Evolutionary conservation across 2,329 filamentous ascomycete species (phyloP).

Genomic region (Aspergillus fijiensis): DNA sequence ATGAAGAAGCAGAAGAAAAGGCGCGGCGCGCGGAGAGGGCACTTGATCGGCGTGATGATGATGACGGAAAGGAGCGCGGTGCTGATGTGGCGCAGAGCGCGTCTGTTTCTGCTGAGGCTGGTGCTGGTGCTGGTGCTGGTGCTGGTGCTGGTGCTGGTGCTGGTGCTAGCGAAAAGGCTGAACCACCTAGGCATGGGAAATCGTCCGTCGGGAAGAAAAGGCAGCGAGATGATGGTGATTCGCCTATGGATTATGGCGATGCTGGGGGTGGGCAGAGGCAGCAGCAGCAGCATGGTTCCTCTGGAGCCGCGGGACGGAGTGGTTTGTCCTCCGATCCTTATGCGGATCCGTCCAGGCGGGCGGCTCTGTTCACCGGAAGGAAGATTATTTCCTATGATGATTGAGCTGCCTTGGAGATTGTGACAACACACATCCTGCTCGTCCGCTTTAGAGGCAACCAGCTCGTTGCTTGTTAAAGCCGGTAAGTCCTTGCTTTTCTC

Average conservation of each 20-base stretch:
- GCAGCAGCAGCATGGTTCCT: not conserved
- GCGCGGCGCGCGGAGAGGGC: not conserved
- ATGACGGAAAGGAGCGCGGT: not conserved
- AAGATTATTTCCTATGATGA: constrained; percentile 41
- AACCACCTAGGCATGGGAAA: not conserved
- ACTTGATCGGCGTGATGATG: not conserved
- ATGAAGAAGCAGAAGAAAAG: not conserved
- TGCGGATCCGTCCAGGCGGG: not conserved
- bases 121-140: not conserved
- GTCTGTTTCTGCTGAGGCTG: not conserved
- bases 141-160: not conserved
- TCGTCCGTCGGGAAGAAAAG: not conserved
- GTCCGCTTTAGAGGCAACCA: not conserved
- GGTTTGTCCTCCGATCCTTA: not conserved
- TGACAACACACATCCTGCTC: too few relatives aligned
- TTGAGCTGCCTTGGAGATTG: constrained; percentile 16
- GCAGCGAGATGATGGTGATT: constrained; percentile 16
- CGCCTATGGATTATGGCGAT: constrained; percentile 49
- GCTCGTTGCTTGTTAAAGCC: too few relatives aligned
- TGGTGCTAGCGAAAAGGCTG: not conserved
- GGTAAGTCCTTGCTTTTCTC: not conserved
- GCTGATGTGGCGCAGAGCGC: not conserved
- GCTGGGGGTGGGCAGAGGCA: not conserved
- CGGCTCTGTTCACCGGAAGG: constrained; percentile 26
- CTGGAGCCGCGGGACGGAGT: not conserved